These are phyloP conservation scores for Lepraria neglecta DNA, from an alignment of 495 filamentous ascomycete species.

Conservation along the genomic window DNA sequence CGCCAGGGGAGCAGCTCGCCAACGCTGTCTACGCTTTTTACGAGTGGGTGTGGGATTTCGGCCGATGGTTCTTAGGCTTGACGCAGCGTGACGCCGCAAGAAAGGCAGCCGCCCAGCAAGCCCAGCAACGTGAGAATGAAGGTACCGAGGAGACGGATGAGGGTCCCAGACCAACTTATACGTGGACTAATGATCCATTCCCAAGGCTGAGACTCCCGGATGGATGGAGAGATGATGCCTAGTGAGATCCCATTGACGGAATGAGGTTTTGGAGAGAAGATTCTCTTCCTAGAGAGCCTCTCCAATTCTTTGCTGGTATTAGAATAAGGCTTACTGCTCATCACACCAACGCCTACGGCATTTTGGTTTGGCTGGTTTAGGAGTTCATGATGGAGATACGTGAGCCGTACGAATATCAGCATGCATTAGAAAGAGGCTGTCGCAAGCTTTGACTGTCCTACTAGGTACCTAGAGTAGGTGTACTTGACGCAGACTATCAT, in stretches of 20 bases:
- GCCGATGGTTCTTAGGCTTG: constrained; percentile 19
- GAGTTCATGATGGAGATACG: no score
- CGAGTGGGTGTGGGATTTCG: constrained; percentile 11
- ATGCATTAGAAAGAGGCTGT: no score
- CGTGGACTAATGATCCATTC: constrained; percentile 6
- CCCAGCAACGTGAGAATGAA: not conserved
- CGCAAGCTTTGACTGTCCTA: no score
- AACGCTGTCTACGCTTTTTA: constrained; percentile 15
- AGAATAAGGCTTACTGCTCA: no score
- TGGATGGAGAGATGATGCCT: not conserved
- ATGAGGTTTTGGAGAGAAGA: not conserved
- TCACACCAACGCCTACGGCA: no score
- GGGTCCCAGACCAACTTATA: not conserved
- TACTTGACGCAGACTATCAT: no score
- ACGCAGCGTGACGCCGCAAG: not conserved
- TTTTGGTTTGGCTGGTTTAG: no score
- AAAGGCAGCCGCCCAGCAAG: not conserved
- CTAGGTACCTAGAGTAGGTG: no score
- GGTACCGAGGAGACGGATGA: not conserved
- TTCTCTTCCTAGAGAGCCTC: no score
- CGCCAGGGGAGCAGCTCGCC: constrained; percentile 28
- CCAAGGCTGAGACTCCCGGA: not conserved
- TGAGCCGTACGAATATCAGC: no score
- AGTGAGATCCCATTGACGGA: constrained; percentile 1
- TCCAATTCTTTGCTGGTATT: no score